Conservation (phyloP, 176 grass and related monocot genomes). For the Aegilops tauschii region DNA sequence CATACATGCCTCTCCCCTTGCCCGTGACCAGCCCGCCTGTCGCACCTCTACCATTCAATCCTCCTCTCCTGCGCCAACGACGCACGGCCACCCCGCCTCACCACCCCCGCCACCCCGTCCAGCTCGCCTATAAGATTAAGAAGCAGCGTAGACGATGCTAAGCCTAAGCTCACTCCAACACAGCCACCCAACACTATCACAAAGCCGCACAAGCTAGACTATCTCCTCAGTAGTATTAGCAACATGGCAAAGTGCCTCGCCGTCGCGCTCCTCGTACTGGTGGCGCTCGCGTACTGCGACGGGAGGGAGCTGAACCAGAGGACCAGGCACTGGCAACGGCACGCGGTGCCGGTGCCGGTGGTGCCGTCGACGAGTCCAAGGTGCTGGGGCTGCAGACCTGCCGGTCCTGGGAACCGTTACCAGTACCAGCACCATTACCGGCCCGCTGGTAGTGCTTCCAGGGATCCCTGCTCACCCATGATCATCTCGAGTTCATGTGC, state of each 20-base stretch:
- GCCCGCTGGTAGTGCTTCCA: background rate
- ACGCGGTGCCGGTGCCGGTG: background rate
- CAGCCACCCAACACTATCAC: background rate
- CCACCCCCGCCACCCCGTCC: background rate
- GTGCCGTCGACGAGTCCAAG: background rate
- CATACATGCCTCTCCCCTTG: background rate
- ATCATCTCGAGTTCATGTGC: background rate
- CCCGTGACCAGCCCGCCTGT: too few relatives aligned
- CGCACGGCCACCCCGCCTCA: background rate
- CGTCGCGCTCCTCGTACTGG: background rate
- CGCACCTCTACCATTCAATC: background rate
- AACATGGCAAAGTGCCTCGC: background rate
- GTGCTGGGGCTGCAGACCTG: background rate
- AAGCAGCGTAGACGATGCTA: background rate
- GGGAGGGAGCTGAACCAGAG: background rate
- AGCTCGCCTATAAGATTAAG: background rate
- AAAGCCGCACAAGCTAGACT: background rate
- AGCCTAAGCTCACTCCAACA: background rate
- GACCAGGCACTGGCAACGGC: background rate
- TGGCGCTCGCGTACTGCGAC: background rate
- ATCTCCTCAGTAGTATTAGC: background rate
- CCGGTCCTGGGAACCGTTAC: background rate
- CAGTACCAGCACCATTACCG: background rate
- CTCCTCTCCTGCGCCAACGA: background rate
- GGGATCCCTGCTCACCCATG: constrained; percentile 3